Evolutionary conservation across 257 asterid genomes (phyloP), one percentile per base, ranked within the genome.

Genomic region (Nemophila menziesii): DNA sequence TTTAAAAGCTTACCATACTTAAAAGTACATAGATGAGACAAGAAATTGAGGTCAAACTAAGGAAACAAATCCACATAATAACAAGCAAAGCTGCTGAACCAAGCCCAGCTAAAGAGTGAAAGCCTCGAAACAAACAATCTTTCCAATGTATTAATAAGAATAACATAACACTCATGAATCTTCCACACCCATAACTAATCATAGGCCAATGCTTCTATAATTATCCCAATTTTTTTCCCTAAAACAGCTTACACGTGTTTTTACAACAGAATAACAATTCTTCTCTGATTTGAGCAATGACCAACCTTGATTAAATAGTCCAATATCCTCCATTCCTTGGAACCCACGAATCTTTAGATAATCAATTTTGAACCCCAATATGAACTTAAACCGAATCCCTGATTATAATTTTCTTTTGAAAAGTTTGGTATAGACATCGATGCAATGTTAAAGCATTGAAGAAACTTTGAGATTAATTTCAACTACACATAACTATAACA

Each of bases 151-250:
- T 69, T 54, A 77, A 71, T 61, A 78, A 55, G 61, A 86, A 60
- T 50, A 90, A 49, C 15, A 74, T 52, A 33, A 36, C 61, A 38
- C 74, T 77, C 40, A 79, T 81, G 16, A 72, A 49, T 60, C 65
- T 75, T 19, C 73, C 75, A 53, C 94, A 82, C 39, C 84, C 94
- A 63, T 72, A 67, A 37, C 96, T 81, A 26, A 90, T 86, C 71
- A 77, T 54, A 4, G 99, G 96, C 99, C 99, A 90, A 64, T 79
- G 85, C 66, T 86, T 90, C 96, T 66, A 67, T 65, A 47, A 79
- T 79, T 20, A 70, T 65, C 20, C 81, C 90, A 41, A 73, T 64
- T 58, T n/a, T 74, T 82, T 54, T 85, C 99, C 68, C 96, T 70
- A 20, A 65, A 45, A 63, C 81, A 86, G 56, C 78, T 62, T 51